phyloP scores from a whole-genome alignment of 495 filamentous ascomycete species.

The Penicillium canescens region DNA sequence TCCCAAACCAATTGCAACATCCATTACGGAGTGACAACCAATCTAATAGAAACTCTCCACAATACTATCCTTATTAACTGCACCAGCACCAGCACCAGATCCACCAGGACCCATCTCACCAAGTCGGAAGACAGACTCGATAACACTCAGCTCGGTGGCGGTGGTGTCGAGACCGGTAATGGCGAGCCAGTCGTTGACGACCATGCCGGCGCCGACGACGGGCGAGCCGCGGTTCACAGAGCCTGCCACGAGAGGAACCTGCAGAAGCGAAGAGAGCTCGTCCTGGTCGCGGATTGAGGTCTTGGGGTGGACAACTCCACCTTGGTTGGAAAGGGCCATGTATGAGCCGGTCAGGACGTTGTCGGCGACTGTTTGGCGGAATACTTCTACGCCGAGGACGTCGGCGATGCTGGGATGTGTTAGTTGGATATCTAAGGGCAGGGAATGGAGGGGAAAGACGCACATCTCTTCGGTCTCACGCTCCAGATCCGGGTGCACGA shows the following conservation, averaged over 20 bases:
- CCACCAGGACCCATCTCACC: slow-evolving; percentile 65
- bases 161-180: slow-evolving; percentile 97
- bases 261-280: slow-evolving; percentile 88
- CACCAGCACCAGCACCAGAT: slow-evolving; percentile 63
- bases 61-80: slow-evolving; percentile 90
- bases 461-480: slow-evolving; percentile 91
- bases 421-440: neutral
- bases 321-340: slow-evolving; percentile 94
- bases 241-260: slow-evolving; percentile 93
- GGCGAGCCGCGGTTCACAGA: slow-evolving; percentile 88
- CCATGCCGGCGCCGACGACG: slow-evolving; percentile 97
- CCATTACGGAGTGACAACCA: neutral
- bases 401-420: slow-evolving; percentile 68
- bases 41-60: slow-evolving; percentile 95
- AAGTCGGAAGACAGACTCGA: slow-evolving; percentile 92
- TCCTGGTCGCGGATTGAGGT: slow-evolving; percentile 96
- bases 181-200: slow-evolving; percentile 98
- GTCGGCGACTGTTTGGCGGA: slow-evolving; percentile 95
- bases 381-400: slow-evolving; percentile 95
- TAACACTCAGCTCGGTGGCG: slow-evolving; percentile 91
- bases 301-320: slow-evolving; percentile 96
- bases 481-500: slow-evolving; percentile 96
- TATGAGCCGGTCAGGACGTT: slow-evolving; percentile 95
- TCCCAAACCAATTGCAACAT: neutral
- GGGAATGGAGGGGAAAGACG: neutral